phyloP scores from a whole-genome alignment of 371 early-diverging fungal species.

The Apophysomyces variabilis region DNA sequence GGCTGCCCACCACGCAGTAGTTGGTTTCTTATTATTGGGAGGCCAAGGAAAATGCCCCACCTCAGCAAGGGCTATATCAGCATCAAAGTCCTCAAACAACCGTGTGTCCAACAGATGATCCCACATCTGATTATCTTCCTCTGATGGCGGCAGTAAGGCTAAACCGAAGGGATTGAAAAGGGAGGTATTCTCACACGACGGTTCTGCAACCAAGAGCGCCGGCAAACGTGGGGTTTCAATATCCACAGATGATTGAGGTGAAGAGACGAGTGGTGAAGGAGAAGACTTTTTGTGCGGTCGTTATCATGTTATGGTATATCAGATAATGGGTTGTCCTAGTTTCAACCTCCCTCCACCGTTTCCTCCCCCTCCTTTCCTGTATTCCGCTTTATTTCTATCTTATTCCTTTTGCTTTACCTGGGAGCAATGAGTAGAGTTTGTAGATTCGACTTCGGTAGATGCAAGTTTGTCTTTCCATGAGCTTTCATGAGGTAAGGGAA shows the following conservation, averaged over 20 bases:
- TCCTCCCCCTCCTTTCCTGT: neutral
- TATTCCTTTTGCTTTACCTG: neutral
- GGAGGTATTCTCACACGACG: too few species aligned
- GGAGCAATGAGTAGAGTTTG: too few species aligned
- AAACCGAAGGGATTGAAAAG: too few species aligned
- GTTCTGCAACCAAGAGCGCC: too few species aligned
- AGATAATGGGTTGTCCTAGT: too few species aligned
- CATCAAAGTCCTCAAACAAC: constrained; percentile 22
- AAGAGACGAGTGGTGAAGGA: too few species aligned
- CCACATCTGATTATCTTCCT: constrained; percentile 21
- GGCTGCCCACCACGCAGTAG: constrained; percentile 6
- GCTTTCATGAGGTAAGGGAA: neutral
- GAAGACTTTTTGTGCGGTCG: too few species aligned
- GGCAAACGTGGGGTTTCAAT: too few species aligned
- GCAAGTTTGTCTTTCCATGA: neutral
- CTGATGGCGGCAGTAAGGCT: neutral
- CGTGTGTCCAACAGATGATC: constrained; percentile 22
- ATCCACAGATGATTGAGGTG: too few species aligned
- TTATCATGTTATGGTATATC: too few species aligned
- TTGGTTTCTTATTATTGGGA: neutral
- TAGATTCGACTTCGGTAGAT: neutral
- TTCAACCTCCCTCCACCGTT: neutral
- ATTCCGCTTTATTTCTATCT: neutral
- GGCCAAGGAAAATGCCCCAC: constrained; percentile 12
- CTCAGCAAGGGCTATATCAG: neutral